A percentile compares a stretch with the other conserved stretches of the same genome.
Evolutionary conservation across 1,139 yeast species (phyloP).

Genomic region (Geotrichum australiense): DNA sequence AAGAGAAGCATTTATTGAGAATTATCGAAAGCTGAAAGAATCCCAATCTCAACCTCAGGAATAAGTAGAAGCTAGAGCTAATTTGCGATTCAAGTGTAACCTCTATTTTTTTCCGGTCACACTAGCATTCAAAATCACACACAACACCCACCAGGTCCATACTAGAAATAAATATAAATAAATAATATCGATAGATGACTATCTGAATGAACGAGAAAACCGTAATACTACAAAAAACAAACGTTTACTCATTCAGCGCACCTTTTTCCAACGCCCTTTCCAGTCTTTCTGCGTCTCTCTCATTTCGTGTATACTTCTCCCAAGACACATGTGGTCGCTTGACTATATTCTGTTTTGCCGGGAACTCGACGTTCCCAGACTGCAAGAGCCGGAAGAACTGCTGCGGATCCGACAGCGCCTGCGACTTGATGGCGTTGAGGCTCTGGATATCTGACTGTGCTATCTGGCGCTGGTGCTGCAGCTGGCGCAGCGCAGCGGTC

Average conservation of each 20-base stretch:
- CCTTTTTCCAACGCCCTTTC: no score
- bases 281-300: no score
- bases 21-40: slow-evolving; percentile 31
- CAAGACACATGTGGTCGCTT: slow-evolving; percentile 10
- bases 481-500: slow-evolving; percentile 27
- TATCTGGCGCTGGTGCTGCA: slow-evolving; percentile 24
- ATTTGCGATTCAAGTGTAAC: no score
- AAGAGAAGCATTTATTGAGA: slow-evolving; percentile 33
- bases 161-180: no score
- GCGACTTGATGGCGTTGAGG: slow-evolving; percentile 24
- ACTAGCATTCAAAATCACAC: no score
- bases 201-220: no score
- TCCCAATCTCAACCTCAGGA: slow-evolving; percentile 9
- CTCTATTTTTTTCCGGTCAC: no score
- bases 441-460: slow-evolving; percentile 26
- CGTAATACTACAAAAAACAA: no score
- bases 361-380: not conserved
- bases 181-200: no score
- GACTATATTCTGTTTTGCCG: slow-evolving; percentile 13
- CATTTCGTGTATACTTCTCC: slow-evolving; percentile 8
- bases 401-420: slow-evolving; percentile 28
- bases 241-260: no score
- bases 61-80: not conserved
- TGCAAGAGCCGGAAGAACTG: slow-evolving; percentile 19
- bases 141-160: no score